Base-by-base conservation (phyloP, 2,329 filamentous ascomycete genomes). In the Fusarium anguioides region DNA sequence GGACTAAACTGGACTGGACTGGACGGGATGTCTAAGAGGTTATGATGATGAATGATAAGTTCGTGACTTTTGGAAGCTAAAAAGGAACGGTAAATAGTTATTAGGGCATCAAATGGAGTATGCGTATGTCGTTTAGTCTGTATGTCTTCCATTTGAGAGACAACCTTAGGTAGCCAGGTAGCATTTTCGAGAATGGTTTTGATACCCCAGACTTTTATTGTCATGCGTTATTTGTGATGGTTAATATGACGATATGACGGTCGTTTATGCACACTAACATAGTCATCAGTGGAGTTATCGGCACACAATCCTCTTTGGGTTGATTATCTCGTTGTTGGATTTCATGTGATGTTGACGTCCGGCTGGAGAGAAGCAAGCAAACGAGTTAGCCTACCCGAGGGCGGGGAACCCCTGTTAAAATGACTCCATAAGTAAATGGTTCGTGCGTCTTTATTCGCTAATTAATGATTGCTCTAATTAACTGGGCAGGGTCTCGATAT, bases 151-250 rank as follows among this genome's bases (percentile, higher is more conserved):
- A 23, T 39, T 60, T 56, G 48, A 45, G 33, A 42, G 48, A 61
- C 15, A 21, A 46, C 31, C 39, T 53, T 66, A 70, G 60, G 45
- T 69, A 71, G 62, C 52, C 63, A 70, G 60, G 42, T 69, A 71
- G 62, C 52, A 62, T 57, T 27, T 54, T 63, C 21, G 48, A 57
- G 60, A 64, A 41, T 70, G 64, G 49, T 64, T 33, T 71, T 69
- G 64, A 70, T 68, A 70, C 67, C 67, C 50, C 23, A 33, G 35
- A 49, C 18, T 33, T n/a, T 50, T 55, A n/a, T 23, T 27, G 27
- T 26, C 9, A 44, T 55, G 35, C 39, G 9, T 29, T 60, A 9
- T 14, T 21, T 39, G 42, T 31, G 33, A 36, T 45, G n/a, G 35
- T 15, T 39, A 15, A 33, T 27, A n/a, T 47, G 40, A 44, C 36